Evolutionary conservation across 768 basidiomycete species (phyloP).

Genomic region (Pleurotus platypus): DNA sequence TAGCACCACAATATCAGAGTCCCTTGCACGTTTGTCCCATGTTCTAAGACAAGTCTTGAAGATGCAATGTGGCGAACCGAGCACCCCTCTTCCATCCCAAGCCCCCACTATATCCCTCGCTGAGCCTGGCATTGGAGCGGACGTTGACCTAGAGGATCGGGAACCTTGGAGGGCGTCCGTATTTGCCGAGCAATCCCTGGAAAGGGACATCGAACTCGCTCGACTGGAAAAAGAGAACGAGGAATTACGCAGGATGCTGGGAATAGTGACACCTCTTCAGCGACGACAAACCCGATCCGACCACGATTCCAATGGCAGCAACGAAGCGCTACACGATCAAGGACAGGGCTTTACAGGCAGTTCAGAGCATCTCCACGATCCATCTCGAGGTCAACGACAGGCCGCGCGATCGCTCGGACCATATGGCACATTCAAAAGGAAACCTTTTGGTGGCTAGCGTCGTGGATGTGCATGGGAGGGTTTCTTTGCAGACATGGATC

Average conservation of each 20-base stretch:
- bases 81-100: slow-evolving; percentile 11
- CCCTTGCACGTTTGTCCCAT: slow-evolving; percentile 67
- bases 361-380: neutral
- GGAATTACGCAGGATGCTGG: slow-evolving; percentile 70
- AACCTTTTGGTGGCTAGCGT: slow-evolving; percentile 17
- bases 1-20: slow-evolving; percentile 63
- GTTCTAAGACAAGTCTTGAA: slow-evolving; percentile 70
- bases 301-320: neutral
- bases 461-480: neutral
- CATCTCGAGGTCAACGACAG: neutral
- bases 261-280: slow-evolving; percentile 32
- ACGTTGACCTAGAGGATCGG: slow-evolving; percentile 30
- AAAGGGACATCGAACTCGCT: slow-evolving; percentile 87
- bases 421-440: slow-evolving; percentile 41
- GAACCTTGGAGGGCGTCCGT: slow-evolving; percentile 34
- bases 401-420: slow-evolving; percentile 25
- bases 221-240: slow-evolving; percentile 87
- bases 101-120: slow-evolving; percentile 1
- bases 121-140: neutral
- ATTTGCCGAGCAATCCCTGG: slow-evolving; percentile 71
- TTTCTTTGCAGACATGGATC: neutral
- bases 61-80: slow-evolving; percentile 60
- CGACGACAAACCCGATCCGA: slow-evolving; percentile 9
- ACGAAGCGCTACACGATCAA: neutral
- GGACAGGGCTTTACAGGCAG: neutral